Evolutionary conservation across 2,329 filamentous ascomycete genomes (phyloP).

Genomic region (Myrmaecium sp.): DNA sequence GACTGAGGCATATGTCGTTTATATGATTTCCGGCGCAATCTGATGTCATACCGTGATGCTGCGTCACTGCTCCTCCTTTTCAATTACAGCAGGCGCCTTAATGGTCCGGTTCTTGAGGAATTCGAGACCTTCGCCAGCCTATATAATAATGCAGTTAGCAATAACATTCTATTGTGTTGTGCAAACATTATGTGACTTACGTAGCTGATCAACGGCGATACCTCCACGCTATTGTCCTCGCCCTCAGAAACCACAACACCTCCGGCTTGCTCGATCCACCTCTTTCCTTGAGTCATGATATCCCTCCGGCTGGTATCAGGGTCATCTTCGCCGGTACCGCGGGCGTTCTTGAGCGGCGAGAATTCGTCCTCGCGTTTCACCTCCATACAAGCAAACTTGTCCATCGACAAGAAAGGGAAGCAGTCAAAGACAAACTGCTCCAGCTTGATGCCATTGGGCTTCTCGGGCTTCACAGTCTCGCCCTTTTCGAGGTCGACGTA

Average conservation of each 20-base stretch:
- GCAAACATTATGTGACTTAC: constrained; percentile 51
- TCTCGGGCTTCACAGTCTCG: constrained; percentile 72
- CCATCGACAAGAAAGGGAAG: constrained; percentile 72
- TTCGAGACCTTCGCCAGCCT: constrained; percentile 46
- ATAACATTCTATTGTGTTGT: too few relatives aligned
- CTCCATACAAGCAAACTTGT: constrained; percentile 90
- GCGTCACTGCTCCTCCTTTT: constrained; percentile 33
- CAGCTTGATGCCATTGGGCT: constrained; percentile 95
- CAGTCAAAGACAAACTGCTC: constrained; percentile 99
- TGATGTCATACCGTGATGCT: too few relatives aligned
- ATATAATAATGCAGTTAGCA: constrained; percentile 6
- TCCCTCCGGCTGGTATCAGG: constrained; percentile 82
- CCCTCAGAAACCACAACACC: constrained; percentile 52
- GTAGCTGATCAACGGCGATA: constrained; percentile 89
- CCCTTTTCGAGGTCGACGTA: constrained; percentile 60
- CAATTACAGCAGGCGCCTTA: constrained; percentile 47
- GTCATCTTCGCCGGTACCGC: constrained; percentile 68
- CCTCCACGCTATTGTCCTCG: constrained; percentile 55
- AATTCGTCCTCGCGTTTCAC: constrained; percentile 96
- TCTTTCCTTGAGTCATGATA: constrained; percentile 76
- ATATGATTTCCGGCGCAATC: too few relatives aligned
- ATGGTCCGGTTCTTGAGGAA: constrained; percentile 43
- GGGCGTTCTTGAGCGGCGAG: constrained; percentile 85
- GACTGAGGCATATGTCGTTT: too few relatives aligned
- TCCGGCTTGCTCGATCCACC: constrained; percentile 70